These are phyloP conservation scores for Trametes meyenii DNA, from an alignment of 768 basidiomycete species.

Conservation along the genomic window DNA sequence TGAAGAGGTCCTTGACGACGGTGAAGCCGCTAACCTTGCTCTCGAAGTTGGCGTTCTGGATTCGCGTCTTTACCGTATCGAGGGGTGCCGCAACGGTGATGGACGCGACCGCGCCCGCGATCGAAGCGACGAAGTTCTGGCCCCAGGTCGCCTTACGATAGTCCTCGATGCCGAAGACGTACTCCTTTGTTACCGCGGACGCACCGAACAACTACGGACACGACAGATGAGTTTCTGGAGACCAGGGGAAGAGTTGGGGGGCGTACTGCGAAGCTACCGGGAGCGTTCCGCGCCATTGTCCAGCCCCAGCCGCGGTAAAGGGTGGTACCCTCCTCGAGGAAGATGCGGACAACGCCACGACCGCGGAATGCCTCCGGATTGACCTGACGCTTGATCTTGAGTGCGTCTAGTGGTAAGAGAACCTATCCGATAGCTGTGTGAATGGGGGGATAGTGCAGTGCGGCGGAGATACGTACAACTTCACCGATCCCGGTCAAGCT, in stretches of 20 bases:
- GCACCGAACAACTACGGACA: slow-evolving; percentile 88
- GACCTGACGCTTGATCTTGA: slow-evolving; percentile 98
- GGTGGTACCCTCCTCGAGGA: slow-evolving; percentile 88
- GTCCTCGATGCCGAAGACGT: slow-evolving; percentile 83
- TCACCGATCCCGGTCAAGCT: slow-evolving; percentile 86
- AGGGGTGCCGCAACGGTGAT: slow-evolving; percentile 96
- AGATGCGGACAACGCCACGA: slow-evolving; percentile 85
- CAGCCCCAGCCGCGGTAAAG: slow-evolving; percentile 99
- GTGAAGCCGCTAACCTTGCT: slow-evolving; percentile 76
- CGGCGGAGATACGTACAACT: slow-evolving; percentile 60
- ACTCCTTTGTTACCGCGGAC: slow-evolving; percentile 93
- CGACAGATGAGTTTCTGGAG: slow-evolving; percentile 1
- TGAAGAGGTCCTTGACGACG: slow-evolving; percentile 83
- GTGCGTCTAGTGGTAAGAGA: slow-evolving; percentile 92
- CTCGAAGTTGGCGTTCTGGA: slow-evolving; percentile 98
- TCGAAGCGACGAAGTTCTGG: slow-evolving; percentile 96
- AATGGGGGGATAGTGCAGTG: neutral
- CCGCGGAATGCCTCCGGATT: slow-evolving; percentile 99
- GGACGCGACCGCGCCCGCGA: slow-evolving; percentile 92
- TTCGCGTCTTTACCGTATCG: slow-evolving; percentile 95
- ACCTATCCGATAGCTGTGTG: slow-evolving; percentile 46
- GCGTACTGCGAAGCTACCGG: slow-evolving; percentile 90
- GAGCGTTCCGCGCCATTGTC: slow-evolving; percentile 98
- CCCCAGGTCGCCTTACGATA: slow-evolving; percentile 95
- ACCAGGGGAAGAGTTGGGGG: neutral